These are phyloP conservation scores for Rhizophora mangle DNA, from an alignment of 345 rosid genomes.

Conservation along the genomic window DNA sequence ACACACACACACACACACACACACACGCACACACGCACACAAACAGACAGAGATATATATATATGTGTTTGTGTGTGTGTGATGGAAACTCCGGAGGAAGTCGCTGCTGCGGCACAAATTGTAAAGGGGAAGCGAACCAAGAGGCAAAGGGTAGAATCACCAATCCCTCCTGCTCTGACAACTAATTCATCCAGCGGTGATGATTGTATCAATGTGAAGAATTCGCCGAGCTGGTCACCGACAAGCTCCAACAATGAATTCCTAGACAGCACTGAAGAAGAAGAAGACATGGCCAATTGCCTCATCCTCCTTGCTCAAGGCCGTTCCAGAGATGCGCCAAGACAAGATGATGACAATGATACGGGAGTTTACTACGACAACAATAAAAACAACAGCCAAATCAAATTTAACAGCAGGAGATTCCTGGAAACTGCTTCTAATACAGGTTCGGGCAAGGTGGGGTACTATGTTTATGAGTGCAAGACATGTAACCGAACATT, in stretches of 20 bases:
- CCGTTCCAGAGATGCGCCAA: constrained; percentile 23
- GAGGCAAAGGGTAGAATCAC: constrained; percentile 63
- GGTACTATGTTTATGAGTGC: constrained; percentile 86
- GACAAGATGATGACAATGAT: constrained; percentile 16
- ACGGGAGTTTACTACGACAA: constrained; percentile 11
- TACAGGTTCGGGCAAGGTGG: constrained; percentile 50
- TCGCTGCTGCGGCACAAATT: constrained; percentile 22
- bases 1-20: too few species aligned
- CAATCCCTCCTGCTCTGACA: constrained; percentile 40
- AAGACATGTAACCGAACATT: constrained; percentile 82
- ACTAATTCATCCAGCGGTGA: constrained; percentile 28
- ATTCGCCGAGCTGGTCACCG: constrained; percentile 18
- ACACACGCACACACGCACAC: too few species aligned
- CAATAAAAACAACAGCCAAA: not conserved
- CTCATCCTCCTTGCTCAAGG: constrained; percentile 88
- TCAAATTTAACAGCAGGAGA: constrained; percentile 56
- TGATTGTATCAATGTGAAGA: constrained; percentile 15
- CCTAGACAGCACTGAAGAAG: constrained; percentile 50
- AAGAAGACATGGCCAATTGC: constrained; percentile 91
- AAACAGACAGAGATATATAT: not conserved
- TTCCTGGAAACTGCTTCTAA: constrained; percentile 56
- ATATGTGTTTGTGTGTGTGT: not conserved
- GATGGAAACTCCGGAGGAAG: constrained; percentile 49
- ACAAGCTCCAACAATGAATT: constrained; percentile 30
- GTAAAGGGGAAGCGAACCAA: constrained; percentile 83